Evolutionary conservation across 441 rosid genomes (phyloP).

Genomic region (Syzygium malaccense): DNA sequence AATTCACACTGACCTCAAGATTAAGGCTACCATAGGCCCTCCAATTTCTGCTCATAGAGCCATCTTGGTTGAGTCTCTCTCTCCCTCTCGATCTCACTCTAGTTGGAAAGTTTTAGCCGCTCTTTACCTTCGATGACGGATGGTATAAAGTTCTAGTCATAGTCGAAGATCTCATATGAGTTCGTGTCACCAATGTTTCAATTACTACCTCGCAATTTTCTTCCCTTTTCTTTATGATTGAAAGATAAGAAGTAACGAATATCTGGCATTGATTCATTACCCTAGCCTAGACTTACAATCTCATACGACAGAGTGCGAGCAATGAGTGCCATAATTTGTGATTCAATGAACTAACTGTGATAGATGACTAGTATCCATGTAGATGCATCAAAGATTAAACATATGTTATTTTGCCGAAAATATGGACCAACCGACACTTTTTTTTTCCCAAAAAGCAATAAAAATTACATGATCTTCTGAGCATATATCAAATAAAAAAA

Average conservation of each 20-base stretch:
- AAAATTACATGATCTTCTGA: not conserved
- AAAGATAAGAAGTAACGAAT: no score
- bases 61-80: slow-evolving; percentile 31
- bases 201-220: not conserved
- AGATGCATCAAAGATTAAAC: not conserved
- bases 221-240: not conserved
- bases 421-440: not conserved
- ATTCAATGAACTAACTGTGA: not conserved
- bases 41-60: slow-evolving; percentile 52
- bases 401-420: no score
- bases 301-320: not conserved
- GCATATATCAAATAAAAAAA: no score
- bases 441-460: not conserved
- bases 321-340: no score
- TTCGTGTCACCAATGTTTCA: not conserved
- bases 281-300: not conserved
- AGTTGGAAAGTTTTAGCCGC: no score
- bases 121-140: not conserved
- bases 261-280: no score
- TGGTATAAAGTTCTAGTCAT: not conserved
- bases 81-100: not conserved
- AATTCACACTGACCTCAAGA: slow-evolving; percentile 51
- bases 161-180: not conserved
- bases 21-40: slow-evolving; percentile 38
- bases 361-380: not conserved